A percentile compares a stretch with the other conserved stretches of the same genome.
Conservation (phyloP, 257 asterid genomes). For the Vinca minor region DNA sequence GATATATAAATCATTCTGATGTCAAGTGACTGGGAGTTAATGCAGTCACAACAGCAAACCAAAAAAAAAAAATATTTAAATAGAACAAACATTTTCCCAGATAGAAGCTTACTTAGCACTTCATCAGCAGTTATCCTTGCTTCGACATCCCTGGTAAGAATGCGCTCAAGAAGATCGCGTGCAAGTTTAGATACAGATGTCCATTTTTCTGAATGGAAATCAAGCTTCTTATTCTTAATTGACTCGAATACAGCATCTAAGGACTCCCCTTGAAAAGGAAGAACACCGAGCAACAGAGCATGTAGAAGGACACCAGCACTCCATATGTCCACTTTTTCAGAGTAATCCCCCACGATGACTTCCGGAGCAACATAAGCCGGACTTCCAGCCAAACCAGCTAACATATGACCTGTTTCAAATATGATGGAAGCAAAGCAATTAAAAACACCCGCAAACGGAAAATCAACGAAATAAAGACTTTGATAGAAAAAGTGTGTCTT, state of each 20-base stretch:
- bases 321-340: conserved; percentile 39
- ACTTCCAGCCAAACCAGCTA: conserved; percentile 45
- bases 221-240: conserved; percentile 30
- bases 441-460: background rate
- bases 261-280: conserved; percentile 37
- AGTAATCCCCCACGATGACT: conserved; percentile 33
- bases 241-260: conserved; percentile 34
- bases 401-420: conserved; percentile 29
- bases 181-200: conserved; percentile 40
- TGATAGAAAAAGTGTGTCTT: background rate
- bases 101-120: conserved; percentile 32
- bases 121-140: conserved; percentile 43
- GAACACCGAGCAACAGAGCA: conserved; percentile 35
- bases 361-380: conserved; percentile 48
- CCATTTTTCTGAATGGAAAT: conserved; percentile 38
- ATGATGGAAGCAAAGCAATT: background rate
- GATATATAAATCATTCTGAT: too few relatives aligned
- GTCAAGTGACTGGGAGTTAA: background rate
- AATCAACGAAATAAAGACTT: background rate
- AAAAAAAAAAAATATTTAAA: background rate
- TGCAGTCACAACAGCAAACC: background rate
- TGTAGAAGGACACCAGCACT: conserved; percentile 46
- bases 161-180: conserved; percentile 40
- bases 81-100: background rate
- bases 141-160: conserved; percentile 32